phyloP scores from a whole-genome alignment of 2,329 filamentous ascomycete species.

The Thielaviopsis musarum region DNA sequence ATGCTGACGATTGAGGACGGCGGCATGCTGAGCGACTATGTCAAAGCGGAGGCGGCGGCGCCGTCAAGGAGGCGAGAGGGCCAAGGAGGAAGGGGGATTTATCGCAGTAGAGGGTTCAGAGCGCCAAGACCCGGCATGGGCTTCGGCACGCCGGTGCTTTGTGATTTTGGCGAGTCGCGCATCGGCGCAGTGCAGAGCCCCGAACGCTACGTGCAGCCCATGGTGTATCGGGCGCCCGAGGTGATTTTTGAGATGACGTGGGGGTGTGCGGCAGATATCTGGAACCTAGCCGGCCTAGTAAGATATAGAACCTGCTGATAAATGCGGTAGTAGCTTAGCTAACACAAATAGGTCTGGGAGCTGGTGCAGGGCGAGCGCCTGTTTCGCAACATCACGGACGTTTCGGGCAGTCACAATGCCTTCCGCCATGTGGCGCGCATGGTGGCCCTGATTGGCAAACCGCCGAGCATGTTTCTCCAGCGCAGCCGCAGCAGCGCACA shows the following conservation, averaged over 20 bases:
- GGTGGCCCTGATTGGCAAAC: conserved; percentile 8
- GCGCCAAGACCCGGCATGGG: neutral
- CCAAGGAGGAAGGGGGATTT: neutral
- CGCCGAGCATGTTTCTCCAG: conserved; percentile 5
- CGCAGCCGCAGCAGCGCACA: neutral
- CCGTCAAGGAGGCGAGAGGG: neutral
- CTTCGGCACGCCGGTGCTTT: conserved; percentile 2
- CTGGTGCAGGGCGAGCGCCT: conserved; percentile 6
- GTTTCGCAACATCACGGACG: conserved; percentile 4
- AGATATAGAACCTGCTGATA: neutral
- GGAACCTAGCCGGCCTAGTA: conserved; percentile 8
- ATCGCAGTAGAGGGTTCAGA: conserved; percentile 3
- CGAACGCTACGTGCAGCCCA: conserved; percentile 4
- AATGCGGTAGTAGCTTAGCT: neutral
- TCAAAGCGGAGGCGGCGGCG: neutral
- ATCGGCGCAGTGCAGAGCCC: conserved; percentile 6
- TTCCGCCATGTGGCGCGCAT: conserved; percentile 9
- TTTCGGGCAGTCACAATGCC: conserved; percentile 5
- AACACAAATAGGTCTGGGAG: conserved; percentile 7
- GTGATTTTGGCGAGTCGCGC: conserved; percentile 10
- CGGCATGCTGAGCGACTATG: conserved; percentile 8
- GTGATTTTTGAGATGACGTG: conserved; percentile 10
- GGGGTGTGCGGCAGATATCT: conserved; percentile 10
- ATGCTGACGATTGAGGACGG: conserved; percentile 12
- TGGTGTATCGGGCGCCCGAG: conserved; percentile 9